Evolutionary conservation across 2,329 filamentous ascomycete species (phyloP), one percentile per base, ranked within the genome.

Genomic region (Thelonectria discophora): DNA sequence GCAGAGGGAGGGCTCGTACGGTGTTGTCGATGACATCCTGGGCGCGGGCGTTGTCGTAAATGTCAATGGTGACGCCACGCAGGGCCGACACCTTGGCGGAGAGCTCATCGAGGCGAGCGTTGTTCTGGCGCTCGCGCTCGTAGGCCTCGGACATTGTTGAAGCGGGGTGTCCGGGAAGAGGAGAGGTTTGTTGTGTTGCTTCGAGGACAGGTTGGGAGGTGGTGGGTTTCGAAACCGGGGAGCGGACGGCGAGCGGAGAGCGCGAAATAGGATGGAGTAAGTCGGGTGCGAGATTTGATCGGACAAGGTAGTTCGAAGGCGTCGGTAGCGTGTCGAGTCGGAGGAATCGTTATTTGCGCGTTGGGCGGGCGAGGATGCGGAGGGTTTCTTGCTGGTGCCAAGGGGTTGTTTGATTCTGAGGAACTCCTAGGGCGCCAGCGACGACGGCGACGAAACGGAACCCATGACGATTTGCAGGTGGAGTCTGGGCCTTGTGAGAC

Each of bases 41-140:
- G 71, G 92, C 88, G 60, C 93, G 88, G 51, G 95, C 95, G 76
- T 95, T 93, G 80, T 98, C 94, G 84, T 98, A 97, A 74, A 99
- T 99, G 81, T 99, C 93, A 67, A 98, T 88, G 43, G 95, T 99
- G 52, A 99, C 93, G 77, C 91, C 92, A 74, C 94, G 93, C 65
- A 99, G 86, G 54, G 93, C 93, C 17, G 92, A 92, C 57, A 98
- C 94, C 81, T 99, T 99, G 68, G 88, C 86, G 15, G 91, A 91
- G 39, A 99, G 90, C 76, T 97, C 93, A 73, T 94, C 90, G 58
- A 99, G 91, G 71, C 94, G 93, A 69, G 92, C 89, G 80, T 98
- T 97, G 82, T 99, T 99, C 80, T 99, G 95, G 75, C 87, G 85
- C 80, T 93, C 90, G 76, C 90, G 89, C 80, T 92, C 90, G 80